Evolutionary conservation across 176 grass and related monocot genomes (phyloP), one percentile per base, ranked within the genome.

Genomic region (Tillandsia leiboldiana): DNA sequence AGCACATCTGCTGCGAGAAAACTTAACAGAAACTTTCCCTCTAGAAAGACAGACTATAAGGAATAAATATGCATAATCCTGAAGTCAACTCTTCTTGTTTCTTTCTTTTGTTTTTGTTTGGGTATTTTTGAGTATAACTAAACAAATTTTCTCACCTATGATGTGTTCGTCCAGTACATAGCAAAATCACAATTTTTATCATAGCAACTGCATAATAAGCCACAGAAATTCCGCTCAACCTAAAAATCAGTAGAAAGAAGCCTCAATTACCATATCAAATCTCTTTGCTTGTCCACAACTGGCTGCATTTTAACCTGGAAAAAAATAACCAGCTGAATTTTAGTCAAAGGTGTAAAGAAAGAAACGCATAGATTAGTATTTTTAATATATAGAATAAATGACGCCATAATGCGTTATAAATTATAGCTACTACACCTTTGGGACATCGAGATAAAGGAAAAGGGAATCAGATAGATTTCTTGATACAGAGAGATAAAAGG

Each of bases 291-390:
- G 72, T 96, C 88, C 61, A 83, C 78, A 72, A 87, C 58, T 56
- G 92, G 92, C 53, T 96, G 92, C 88, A 92, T 96, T 80, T 92
- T 96, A 63, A 96, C 85, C 91, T 96, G 77, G 65, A 73, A 87
- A 54, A 70, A 51, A 28, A 70, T 12, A 23, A 12, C 24, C 14
- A 11, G 27, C 8, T 28, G 18, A 72, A 81, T 48, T 52, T 81
- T 42, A 83, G 52, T 61, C 0, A 66, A 50, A 12, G 9, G 54
- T 59, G 9, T 42, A 59, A 1, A 59, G 54, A 59, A 59, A 42
- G 26, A 67, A 42, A 59, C 20, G 1, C 9, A 1, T n/a, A 18
- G 54, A 14, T 18, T 29, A 47, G 28, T 42, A 65, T 65, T 65
- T 65, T 42, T 42, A 42, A 42, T 42, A 42, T 42, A 42, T 42